These are phyloP conservation scores for Atkinsonella texensis DNA, from an alignment of 2,329 filamentous ascomycete species.

Conservation along the genomic window DNA sequence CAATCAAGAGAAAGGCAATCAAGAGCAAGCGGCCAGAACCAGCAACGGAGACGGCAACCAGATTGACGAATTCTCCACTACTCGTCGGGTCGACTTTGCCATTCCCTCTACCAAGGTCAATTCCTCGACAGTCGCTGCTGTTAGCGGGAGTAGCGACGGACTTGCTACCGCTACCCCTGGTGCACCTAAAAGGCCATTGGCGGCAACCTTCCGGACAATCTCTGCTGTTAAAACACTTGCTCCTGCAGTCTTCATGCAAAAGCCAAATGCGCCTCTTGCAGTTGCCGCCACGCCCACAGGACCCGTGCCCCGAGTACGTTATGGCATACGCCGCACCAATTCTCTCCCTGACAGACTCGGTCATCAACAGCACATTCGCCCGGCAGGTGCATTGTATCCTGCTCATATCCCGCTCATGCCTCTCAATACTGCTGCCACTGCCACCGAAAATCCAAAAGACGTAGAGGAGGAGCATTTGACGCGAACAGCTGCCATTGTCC, in stretches of 20 bases:
- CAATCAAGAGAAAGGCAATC: slow-evolving; percentile 20
- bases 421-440: slow-evolving; percentile 18
- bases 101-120: slow-evolving; percentile 15
- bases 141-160: slow-evolving; percentile 14
- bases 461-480: slow-evolving; percentile 37
- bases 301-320: slow-evolving; percentile 43
- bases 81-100: slow-evolving; percentile 49
- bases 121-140: slow-evolving; percentile 14
- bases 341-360: slow-evolving; percentile 61
- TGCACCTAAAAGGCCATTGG: slow-evolving; percentile 32
- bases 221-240: slow-evolving; percentile 53
- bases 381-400: slow-evolving; percentile 39
- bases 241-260: slow-evolving; percentile 55
- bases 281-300: slow-evolving; percentile 23
- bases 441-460: slow-evolving; percentile 17
- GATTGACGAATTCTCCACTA: slow-evolving; percentile 13
- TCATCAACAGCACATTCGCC: slow-evolving; percentile 25
- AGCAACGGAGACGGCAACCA: slow-evolving; percentile 19
- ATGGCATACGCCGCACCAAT: slow-evolving; percentile 60
- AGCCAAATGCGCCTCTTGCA: slow-evolving; percentile 17
- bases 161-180: not conserved
- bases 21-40: slow-evolving; percentile 27
- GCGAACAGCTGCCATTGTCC: slow-evolving; percentile 43
- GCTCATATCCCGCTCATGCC: slow-evolving; percentile 30
- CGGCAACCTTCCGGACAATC: slow-evolving; percentile 41